A percentile compares a stretch with the other conserved stretches of the same genome.
Evolutionary conservation across 306 rosid species (phyloP).

Genomic region (Biancaea sappan): DNA sequence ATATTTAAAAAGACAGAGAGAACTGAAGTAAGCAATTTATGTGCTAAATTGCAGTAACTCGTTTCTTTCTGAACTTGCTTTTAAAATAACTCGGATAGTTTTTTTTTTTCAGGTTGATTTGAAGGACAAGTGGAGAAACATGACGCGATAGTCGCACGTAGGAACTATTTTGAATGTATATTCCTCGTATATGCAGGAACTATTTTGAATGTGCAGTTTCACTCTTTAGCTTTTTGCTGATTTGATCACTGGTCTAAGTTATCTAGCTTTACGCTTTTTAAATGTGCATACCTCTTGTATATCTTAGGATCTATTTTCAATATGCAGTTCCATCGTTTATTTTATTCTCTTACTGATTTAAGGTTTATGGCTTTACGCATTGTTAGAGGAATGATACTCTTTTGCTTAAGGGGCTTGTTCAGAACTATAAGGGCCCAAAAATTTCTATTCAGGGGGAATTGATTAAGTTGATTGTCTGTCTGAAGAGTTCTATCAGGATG

Average conservation of each 20-base stretch:
- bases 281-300: neutral
- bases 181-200: neutral
- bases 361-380: neutral
- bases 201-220: neutral
- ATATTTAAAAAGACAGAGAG: slow-evolving; percentile 54
- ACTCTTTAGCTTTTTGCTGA: too few relatives aligned
- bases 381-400: too few relatives aligned
- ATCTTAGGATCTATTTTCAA: too few relatives aligned
- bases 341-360: neutral
- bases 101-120: slow-evolving; percentile 69
- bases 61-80: slow-evolving; percentile 13
- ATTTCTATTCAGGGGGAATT: too few relatives aligned
- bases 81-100: slow-evolving; percentile 13
- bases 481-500: too few relatives aligned
- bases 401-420: too few relatives aligned
- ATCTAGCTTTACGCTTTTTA: too few relatives aligned
- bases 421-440: too few relatives aligned
- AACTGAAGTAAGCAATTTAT: slow-evolving; percentile 59
- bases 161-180: slow-evolving; percentile 3
- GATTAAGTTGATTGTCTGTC: too few relatives aligned
- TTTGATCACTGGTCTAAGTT: too few relatives aligned
- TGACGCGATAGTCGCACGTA: slow-evolving; percentile 42
- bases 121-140: slow-evolving; percentile 93
- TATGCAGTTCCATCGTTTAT: too few relatives aligned
- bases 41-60: slow-evolving; percentile 10